Conservation (phyloP, 148 eudicot species). For the Cornus kousa region DNA sequence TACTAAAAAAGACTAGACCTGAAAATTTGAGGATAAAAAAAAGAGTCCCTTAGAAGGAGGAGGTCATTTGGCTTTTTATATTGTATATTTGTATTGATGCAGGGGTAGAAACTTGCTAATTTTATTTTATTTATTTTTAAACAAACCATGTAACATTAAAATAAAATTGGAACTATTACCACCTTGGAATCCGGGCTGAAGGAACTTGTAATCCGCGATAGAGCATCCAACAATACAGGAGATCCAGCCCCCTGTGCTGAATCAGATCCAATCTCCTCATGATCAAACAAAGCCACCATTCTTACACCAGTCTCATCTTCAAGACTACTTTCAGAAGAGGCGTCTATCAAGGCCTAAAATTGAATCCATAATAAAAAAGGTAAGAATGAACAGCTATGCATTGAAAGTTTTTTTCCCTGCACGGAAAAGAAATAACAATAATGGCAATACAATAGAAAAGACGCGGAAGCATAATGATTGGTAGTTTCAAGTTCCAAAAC, state of each 20-base stretch:
- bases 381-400: not conserved
- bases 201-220: conserved; percentile 74
- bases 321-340: conserved; percentile 70
- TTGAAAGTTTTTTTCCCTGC: not conserved
- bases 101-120: not conserved
- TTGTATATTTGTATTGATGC: not conserved
- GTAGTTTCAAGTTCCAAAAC: not conserved
- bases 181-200: conserved; percentile 66
- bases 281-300: conserved; percentile 95
- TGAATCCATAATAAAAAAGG: conserved; percentile 4
- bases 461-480: not conserved
- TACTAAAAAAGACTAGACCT: not conserved
- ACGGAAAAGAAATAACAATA: not conserved
- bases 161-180: not conserved
- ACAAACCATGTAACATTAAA: not conserved
- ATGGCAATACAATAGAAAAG: not conserved
- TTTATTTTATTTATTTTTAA: not conserved
- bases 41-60: not conserved
- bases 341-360: conserved; percentile 85
- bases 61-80: not conserved
- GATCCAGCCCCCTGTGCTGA: conserved; percentile 99
- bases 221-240: conserved; percentile 87
- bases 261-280: conserved; percentile 93
- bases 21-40: not conserved
- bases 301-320: conserved; percentile 86